Conservation (phyloP, 148 eudicot genomes). For the Dianthus caryophyllus region DNA sequence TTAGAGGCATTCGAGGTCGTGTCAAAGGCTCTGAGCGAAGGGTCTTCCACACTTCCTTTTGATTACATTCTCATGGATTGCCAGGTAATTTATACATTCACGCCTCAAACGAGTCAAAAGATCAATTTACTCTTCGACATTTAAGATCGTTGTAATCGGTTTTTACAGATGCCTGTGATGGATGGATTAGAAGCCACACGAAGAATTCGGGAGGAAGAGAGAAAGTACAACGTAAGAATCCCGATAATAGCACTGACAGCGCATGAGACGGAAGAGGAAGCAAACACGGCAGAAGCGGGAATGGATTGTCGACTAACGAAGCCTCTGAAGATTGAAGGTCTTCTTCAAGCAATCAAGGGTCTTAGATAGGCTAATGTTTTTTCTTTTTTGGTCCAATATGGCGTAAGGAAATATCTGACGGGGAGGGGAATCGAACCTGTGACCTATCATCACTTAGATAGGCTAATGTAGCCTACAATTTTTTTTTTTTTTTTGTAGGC, state of each 20-base stretch:
- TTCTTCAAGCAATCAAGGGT: conserved; percentile 29
- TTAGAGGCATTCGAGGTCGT: conserved; percentile 20
- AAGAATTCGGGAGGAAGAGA: conserved; percentile 55
- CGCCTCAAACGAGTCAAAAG: too few relatives aligned
- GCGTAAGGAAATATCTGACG: too few relatives aligned
- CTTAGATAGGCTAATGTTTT: neutral
- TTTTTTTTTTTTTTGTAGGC: neutral
- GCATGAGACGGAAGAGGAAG: conserved; percentile 39
- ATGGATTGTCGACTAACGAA: conserved; percentile 52
- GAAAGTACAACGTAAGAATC: conserved; percentile 38
- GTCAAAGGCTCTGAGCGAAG: conserved; percentile 13
- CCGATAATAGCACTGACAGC: conserved; percentile 76
- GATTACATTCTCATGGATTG: conserved; percentile 69
- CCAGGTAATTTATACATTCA: conserved; percentile 20
- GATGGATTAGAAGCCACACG: conserved; percentile 66
- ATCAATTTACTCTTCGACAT: too few relatives aligned
- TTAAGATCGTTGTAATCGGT: too few relatives aligned
- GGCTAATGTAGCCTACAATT: neutral
- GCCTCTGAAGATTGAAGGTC: conserved; percentile 40
- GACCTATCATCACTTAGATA: neutral
- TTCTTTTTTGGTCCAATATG: too few relatives aligned
- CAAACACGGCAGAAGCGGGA: conserved; percentile 43
- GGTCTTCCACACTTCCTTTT: conserved; percentile 36
- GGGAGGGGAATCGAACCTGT: too few relatives aligned
- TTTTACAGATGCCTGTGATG: conserved; percentile 64